Percentiles rank a stretch among this genome's conserved stretches.
phyloP scores from a whole-genome alignment of 805 yeast species.

The Kazachstania martiniae region DNA sequence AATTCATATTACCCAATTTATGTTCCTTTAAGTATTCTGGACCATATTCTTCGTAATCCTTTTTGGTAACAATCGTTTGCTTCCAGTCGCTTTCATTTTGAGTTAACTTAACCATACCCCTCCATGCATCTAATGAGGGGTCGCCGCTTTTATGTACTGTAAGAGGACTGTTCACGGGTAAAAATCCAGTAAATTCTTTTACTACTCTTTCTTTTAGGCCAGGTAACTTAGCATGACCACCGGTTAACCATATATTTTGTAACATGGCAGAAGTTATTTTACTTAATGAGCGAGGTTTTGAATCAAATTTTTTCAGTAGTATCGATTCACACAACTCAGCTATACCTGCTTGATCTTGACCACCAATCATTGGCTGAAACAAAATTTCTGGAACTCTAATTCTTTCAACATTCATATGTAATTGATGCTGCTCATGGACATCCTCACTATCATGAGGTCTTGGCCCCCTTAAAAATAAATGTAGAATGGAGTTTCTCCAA shows the following conservation, averaged over 20 bases:
- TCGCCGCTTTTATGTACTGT: slow-evolving; percentile 52
- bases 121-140: slow-evolving; percentile 81
- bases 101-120: slow-evolving; percentile 83
- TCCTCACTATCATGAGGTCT: slow-evolving; percentile 74
- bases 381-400: slow-evolving; percentile 85
- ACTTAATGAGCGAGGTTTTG: slow-evolving; percentile 37
- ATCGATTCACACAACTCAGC: slow-evolving; percentile 63
- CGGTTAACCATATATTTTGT: slow-evolving; percentile 70
- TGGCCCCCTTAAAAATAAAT: slow-evolving; percentile 84
- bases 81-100: slow-evolving; percentile 33
- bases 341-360: slow-evolving; percentile 93
- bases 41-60: slow-evolving; percentile 83
- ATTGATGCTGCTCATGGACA: slow-evolving; percentile 78
- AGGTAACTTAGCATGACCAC: slow-evolving; percentile 64
- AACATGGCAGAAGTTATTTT: slow-evolving; percentile 16
- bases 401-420: slow-evolving; percentile 84
- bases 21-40: slow-evolving; percentile 84
- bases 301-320: slow-evolving; percentile 50
- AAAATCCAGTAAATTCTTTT: slow-evolving; percentile 53
- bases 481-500: slow-evolving; percentile 73
- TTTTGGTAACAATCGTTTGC: slow-evolving; percentile 43
- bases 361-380: slow-evolving; percentile 89
- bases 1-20: slow-evolving; percentile 50
- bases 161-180: slow-evolving; percentile 60
- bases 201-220: slow-evolving; percentile 60